Evolutionary conservation across 2,329 filamentous ascomycete genomes (phyloP).

Genomic region (Pestalotiopsis sp.): DNA sequence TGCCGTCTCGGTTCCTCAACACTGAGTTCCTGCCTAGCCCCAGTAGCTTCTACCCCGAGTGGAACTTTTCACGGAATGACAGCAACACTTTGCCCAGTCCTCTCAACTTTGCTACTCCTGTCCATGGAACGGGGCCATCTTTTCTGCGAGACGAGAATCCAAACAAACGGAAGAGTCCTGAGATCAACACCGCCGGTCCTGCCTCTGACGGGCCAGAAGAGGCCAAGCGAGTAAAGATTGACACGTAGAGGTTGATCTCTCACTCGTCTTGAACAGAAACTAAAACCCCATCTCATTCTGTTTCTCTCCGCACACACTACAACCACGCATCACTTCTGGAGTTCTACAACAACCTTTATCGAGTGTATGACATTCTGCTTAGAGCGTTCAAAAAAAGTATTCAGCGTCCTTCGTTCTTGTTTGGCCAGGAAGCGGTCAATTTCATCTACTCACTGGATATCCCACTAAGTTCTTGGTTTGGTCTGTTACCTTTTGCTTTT

Average conservation of each 20-base stretch:
- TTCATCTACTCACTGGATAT: constrained; percentile 6
- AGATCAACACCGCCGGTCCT: constrained; percentile 43
- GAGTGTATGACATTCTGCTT: constrained; percentile 25
- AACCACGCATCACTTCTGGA: constrained; percentile 8
- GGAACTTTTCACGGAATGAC: constrained; percentile 74
- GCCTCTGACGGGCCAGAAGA: constrained; percentile 49
- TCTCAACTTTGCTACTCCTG: constrained; percentile 87
- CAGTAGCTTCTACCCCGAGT: constrained; percentile 89
- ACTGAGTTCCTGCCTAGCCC: constrained; percentile 88
- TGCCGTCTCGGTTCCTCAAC: constrained; percentile 88
- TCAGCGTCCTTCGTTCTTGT: constrained; percentile 4
- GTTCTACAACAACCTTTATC: constrained; percentile 7
- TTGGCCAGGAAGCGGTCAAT: neutral
- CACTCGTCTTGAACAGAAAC: neutral
- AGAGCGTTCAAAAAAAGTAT: constrained; percentile 11
- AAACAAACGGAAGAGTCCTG: constrained; percentile 61
- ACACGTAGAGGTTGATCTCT: constrained; percentile 35
- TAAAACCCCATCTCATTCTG: neutral
- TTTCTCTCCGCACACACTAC: neutral
- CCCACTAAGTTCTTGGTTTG: constrained; percentile 10
- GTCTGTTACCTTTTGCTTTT: neutral
- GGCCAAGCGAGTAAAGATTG: constrained; percentile 56
- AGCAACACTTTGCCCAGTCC: constrained; percentile 90
- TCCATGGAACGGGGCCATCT: constrained; percentile 62
- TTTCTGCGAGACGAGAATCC: constrained; percentile 61